Conservation (phyloP, 1,139 yeast species). For the Sugiyamaella castrensis region DNA sequence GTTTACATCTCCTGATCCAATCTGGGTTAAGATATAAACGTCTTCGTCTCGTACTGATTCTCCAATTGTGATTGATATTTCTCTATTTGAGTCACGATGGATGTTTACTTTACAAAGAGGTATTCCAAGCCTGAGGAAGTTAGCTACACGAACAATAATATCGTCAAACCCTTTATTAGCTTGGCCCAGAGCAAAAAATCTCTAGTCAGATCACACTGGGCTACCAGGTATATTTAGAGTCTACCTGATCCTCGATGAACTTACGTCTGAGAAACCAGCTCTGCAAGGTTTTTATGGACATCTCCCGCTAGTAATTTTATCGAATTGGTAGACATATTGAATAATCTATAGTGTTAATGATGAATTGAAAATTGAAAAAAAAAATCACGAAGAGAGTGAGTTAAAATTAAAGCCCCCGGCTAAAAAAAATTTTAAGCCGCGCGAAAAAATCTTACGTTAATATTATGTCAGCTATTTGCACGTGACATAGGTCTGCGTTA, state of each 20-base stretch:
- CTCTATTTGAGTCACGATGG: constrained; percentile 57
- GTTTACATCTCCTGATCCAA: constrained; percentile 86
- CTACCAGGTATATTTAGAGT: background rate
- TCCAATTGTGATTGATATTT: constrained; percentile 87
- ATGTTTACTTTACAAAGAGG: constrained; percentile 44
- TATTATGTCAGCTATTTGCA: no score
- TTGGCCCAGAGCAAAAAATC: background rate
- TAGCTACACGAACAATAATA: background rate
- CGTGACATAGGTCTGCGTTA: no score
- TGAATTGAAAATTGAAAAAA: background rate
- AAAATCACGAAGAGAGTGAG: no score
- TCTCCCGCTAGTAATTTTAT: constrained; percentile 87
- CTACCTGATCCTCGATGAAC: constrained; percentile 16
- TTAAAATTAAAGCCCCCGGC: no score
- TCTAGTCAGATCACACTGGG: background rate
- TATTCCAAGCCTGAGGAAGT: constrained; percentile 38
- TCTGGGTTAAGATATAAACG: constrained; percentile 79
- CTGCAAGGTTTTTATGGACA: constrained; percentile 84
- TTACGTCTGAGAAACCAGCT: constrained; percentile 63
- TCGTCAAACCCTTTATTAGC: no score
- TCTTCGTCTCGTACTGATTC: constrained; percentile 98
- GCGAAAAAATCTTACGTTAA: no score
- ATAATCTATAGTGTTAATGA: background rate
- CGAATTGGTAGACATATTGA: constrained; percentile 53
- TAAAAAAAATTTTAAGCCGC: no score